Conservation (phyloP, 169 alveolate species). For the Miamiensis avidus region DNA sequence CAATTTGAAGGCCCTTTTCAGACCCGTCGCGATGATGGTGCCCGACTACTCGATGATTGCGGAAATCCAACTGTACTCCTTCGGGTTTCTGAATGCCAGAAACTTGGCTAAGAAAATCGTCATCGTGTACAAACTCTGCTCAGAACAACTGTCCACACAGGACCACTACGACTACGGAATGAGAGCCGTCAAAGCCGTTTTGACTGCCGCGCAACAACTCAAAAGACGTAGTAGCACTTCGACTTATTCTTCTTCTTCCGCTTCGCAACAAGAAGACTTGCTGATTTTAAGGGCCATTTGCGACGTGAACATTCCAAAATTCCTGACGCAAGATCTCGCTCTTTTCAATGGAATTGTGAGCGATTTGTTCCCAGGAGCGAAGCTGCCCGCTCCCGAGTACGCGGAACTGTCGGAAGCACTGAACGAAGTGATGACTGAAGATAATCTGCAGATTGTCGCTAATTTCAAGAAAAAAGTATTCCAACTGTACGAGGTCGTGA, state of each 20-base stretch:
- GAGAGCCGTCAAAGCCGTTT: conserved; percentile 86
- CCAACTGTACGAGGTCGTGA: conserved; percentile 72
- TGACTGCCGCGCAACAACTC: conserved; percentile 76
- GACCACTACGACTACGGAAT: conserved; percentile 89
- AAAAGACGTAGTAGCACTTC: no score
- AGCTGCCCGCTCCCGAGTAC: conserved; percentile 60
- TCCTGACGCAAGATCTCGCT: conserved; percentile 73
- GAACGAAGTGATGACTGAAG: conserved; percentile 47
- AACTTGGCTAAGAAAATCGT: conserved; percentile 78
- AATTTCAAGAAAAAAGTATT: conserved; percentile 65
- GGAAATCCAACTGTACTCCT: conserved; percentile 84
- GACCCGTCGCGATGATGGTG: conserved; percentile 90
- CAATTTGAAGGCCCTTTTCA: conserved; percentile 85
- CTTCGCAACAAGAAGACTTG: conserved; percentile 72
- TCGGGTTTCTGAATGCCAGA: conserved; percentile 83
- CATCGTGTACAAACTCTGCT: conserved; percentile 71
- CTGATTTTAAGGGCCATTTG: conserved; percentile 68
- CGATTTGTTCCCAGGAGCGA: conserved; percentile 79
- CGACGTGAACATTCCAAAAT: conserved; percentile 81
- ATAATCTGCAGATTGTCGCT: conserved; percentile 54
- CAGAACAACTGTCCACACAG: conserved; percentile 77
- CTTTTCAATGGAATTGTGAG: conserved; percentile 75
- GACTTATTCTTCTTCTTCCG: no score
- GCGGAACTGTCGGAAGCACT: conserved; percentile 19
- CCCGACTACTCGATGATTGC: conserved; percentile 88